phyloP scores from a whole-genome alignment of 2,329 filamentous ascomycete species.

The Plectosphaerella sp. region DNA sequence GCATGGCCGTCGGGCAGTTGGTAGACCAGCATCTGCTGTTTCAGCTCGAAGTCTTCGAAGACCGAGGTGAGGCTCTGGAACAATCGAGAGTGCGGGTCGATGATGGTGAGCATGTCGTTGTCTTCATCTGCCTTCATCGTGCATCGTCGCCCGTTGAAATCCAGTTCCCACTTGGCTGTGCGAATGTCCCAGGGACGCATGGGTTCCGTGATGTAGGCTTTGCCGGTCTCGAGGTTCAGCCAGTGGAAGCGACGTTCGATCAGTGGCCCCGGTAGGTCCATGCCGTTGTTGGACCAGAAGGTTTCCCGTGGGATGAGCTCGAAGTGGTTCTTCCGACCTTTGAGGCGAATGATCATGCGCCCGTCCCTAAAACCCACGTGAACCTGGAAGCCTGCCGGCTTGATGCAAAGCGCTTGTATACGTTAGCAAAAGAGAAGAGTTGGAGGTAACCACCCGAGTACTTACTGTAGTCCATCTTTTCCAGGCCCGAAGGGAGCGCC shows the following conservation, averaged over 20 bases:
- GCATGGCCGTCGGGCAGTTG: conserved; percentile 27
- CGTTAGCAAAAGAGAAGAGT: conserved; percentile 14
- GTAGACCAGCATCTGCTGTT: conserved; percentile 35
- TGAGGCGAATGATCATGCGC: conserved; percentile 37
- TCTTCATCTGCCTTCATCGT: not conserved
- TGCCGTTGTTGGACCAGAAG: conserved; percentile 19
- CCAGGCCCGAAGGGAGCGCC: conserved; percentile 44
- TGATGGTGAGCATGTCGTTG: conserved; percentile 22
- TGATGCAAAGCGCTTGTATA: conserved; percentile 15
- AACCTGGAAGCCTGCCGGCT: conserved; percentile 33
- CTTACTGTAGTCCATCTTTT: conserved; percentile 47
- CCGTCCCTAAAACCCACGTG: conserved; percentile 48
- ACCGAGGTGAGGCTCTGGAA: conserved; percentile 33
- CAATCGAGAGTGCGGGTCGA: conserved; percentile 42
- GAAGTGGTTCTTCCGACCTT: conserved; percentile 4
- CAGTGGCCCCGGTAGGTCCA: conserved; percentile 48
- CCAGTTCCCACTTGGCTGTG: conserved; percentile 26
- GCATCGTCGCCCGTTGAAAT: conserved; percentile 17
- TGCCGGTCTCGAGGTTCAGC: conserved; percentile 38
- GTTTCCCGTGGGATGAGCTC: conserved; percentile 26
- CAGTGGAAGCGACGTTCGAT: conserved; percentile 54
- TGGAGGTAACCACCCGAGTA: conserved; percentile 10
- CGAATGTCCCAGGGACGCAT: conserved; percentile 16
- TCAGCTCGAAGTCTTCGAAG: conserved; percentile 46
- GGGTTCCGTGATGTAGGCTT: conserved; percentile 13